Base-by-base conservation (phyloP, 169 alveolate species). In the Cryptosporidium meleagridis region DNA sequence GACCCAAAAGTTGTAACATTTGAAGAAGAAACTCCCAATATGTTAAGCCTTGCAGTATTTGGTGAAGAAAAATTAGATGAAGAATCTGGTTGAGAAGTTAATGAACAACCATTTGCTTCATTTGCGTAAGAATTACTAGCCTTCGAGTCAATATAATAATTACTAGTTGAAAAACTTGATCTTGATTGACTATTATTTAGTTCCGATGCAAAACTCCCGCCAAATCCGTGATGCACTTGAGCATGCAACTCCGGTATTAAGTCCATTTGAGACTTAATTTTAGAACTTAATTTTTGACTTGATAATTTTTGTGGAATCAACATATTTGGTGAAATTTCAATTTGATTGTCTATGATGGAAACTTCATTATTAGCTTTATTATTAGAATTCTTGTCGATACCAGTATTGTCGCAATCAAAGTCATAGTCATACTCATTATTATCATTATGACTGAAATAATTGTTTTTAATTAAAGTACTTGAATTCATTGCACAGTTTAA, bases 241-340 rank as follows among this genome's bases (percentile, higher is more conserved):
- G 72, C 72, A 65, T 31, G 72, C 26, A 65, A 37, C 72, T 31
- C 72, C 72, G 72, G 72, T 65, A 65, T 31, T 31, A n/a, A 2
- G 26, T 37, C 48, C 21, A 37, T 31, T 10, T 33, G 16, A 29
- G 26, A 39, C 6, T 21, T 55, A n/a, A 23, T 55, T 55, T 21
- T 55, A 21, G 67, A n/a, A 1, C 12, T 4, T n/a, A 21, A 55
- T 23, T 48, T 48, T 48, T n/a, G 55, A 48, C 6, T 48, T 48
- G 55, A 48, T 2, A 14, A 48, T 48, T 55, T 55, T 10, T 55
- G 18, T 55, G 67, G 35, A n/a, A 5, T 4, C 16, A 26, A 9
- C 9, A 55, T 23, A 55, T 26, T 55, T n/a, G 29, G 12, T 3
- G 37, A 55, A 8, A 26, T n/a, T 55, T 55, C 35, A n/a, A n/a